Percentiles rank a stretch among this genome's conserved stretches.
Evolutionary conservation across 495 filamentous ascomycete species (phyloP).

Genomic region (Penicillium parvum): DNA sequence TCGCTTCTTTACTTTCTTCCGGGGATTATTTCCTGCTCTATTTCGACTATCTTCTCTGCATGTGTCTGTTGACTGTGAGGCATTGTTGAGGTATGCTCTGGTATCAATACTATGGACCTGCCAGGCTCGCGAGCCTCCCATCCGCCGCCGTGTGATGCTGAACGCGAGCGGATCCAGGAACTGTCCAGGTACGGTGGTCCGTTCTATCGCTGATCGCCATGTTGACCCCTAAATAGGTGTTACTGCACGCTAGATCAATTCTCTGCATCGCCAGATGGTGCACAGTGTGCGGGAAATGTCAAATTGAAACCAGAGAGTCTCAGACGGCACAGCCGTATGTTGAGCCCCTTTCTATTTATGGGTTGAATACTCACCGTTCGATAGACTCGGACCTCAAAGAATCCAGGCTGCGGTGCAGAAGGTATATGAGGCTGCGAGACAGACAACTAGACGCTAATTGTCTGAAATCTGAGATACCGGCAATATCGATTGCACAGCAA

Average conservation of each 20-base stretch:
- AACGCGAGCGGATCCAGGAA: constrained; percentile 21
- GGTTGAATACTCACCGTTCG: constrained; percentile 10
- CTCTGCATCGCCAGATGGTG: neutral
- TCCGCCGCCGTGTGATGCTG: constrained; percentile 12
- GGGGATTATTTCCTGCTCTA: constrained; percentile 1
- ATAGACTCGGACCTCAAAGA: constrained; percentile 33
- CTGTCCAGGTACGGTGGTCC: constrained; percentile 14
- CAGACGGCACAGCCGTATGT: constrained; percentile 35
- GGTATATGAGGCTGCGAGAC: constrained; percentile 12
- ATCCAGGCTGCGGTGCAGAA: constrained; percentile 24
- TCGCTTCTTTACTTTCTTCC: neutral
- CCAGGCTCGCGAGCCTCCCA: constrained; percentile 11
- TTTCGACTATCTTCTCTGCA: neutral
- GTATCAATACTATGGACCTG: constrained; percentile 9
- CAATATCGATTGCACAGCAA: too few relatives aligned
- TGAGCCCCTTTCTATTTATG: too few relatives aligned
- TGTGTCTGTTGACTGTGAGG: neutral
- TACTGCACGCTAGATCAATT: constrained; percentile 26
- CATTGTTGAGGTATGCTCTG: constrained; percentile 2
- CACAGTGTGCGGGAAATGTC: too few relatives aligned
- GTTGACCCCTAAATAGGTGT: constrained; percentile 19
- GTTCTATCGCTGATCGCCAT: neutral
- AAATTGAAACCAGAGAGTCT: too few relatives aligned
- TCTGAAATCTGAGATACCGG: too few relatives aligned
- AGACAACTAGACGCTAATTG: neutral